phyloP scores from a whole-genome alignment of 1,284 basidiomycete genomes.

The Neolentinus lepideus region DNA sequence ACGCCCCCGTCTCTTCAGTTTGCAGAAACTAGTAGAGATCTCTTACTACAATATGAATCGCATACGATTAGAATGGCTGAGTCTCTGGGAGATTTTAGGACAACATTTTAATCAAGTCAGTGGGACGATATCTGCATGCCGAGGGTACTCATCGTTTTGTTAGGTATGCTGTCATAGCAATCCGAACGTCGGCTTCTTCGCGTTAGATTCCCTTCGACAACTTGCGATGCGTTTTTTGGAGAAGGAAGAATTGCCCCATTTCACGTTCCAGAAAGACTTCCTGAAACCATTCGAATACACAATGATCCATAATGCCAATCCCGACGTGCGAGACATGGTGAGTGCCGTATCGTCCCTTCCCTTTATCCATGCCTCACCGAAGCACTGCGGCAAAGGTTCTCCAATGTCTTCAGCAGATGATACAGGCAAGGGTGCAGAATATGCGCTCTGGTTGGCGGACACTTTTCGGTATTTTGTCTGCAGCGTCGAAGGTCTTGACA shows the following conservation, averaged over 20 bases:
- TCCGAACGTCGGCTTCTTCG: slow-evolving; percentile 95
- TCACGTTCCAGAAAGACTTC: slow-evolving; percentile 99
- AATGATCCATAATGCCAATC: slow-evolving; percentile 94
- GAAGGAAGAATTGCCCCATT: slow-evolving; percentile 96
- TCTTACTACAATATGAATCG: slow-evolving; percentile 99
- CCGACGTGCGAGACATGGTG: slow-evolving; percentile 96
- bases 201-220: slow-evolving; percentile 95
- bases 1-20: slow-evolving; percentile 91
- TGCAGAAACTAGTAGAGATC: slow-evolving; percentile 99
- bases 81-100: slow-evolving; percentile 96
- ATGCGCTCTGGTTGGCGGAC: slow-evolving; percentile 98
- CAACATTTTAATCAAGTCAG: slow-evolving; percentile 96
- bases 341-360: slow-evolving; percentile 10
- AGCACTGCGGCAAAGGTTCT: slow-evolving; percentile 57
- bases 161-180: slow-evolving; percentile 98
- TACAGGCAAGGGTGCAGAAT: slow-evolving; percentile 91
- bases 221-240: slow-evolving; percentile 98
- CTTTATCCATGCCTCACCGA: slow-evolving; percentile 3
- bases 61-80: slow-evolving; percentile 98
- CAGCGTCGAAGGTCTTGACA: slow-evolving; percentile 90
- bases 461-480: slow-evolving; percentile 98
- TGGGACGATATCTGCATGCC: neutral
- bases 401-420: slow-evolving; percentile 99
- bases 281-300: slow-evolving; percentile 97
- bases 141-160: slow-evolving; percentile 9